These are phyloP conservation scores for Pelargonium fulgidum DNA, from an alignment of 441 rosid species.

Conservation along the genomic window DNA sequence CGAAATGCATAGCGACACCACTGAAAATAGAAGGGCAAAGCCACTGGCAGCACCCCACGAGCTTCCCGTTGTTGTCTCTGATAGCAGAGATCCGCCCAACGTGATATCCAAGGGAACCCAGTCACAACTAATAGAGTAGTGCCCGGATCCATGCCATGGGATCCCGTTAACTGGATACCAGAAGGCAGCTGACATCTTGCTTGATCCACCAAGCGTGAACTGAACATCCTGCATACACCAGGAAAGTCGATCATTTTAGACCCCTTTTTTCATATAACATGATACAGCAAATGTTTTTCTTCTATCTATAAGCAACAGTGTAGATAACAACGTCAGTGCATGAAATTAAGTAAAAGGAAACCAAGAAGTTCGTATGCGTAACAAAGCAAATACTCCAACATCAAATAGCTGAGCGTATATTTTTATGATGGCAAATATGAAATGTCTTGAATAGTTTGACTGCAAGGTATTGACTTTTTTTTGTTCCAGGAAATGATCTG, in stretches of 20 bases:
- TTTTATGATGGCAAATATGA: too few relatives aligned
- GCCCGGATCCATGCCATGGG: conserved; percentile 83
- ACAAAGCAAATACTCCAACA: too few relatives aligned
- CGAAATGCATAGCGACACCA: conserved; percentile 50
- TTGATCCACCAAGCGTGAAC: conserved; percentile 59
- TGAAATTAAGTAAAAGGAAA: too few relatives aligned
- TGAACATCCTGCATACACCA: conserved; percentile 62
- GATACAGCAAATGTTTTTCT: not conserved
- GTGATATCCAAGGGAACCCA: conserved; percentile 70
- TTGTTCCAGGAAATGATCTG: too few relatives aligned
- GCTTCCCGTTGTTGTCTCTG: conserved; percentile 30
- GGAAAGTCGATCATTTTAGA: conserved; percentile 2
- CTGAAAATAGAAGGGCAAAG: conserved; percentile 59
- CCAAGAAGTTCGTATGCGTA: too few relatives aligned
- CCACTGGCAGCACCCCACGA: conserved; percentile 47
- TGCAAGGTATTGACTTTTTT: too few relatives aligned
- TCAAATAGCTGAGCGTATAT: too few relatives aligned
- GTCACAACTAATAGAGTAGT: conserved; percentile 68
- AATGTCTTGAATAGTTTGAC: too few relatives aligned
- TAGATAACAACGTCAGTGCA: not conserved
- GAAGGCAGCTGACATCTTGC: conserved; percentile 82
- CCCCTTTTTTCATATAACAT: not conserved
- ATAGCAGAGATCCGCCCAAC: conserved; percentile 30
- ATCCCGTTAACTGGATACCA: conserved; percentile 83
- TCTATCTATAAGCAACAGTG: not conserved